Conservation (phyloP, 148 eudicot species). For the Cornus florida region DNA sequence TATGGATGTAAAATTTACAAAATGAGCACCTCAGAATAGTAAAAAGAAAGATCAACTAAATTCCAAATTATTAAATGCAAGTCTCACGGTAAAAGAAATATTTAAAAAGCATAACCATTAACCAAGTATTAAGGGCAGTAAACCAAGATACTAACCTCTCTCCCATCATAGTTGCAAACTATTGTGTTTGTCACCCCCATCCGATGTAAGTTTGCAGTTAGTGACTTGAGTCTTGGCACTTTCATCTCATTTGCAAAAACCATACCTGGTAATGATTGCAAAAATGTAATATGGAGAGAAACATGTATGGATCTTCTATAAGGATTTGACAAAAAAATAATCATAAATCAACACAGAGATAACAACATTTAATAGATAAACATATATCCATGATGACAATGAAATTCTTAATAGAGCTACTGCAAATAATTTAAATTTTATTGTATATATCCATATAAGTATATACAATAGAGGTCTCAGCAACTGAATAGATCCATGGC, state of each 20-base stretch:
- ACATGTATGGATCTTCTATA: not conserved
- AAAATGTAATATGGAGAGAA: not conserved
- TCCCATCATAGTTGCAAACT: constrained; percentile 86
- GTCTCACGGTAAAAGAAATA: not conserved
- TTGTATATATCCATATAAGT: no score
- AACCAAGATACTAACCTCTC: constrained; percentile 59
- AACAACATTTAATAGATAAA: not conserved
- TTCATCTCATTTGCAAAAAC: constrained; percentile 96
- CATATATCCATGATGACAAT: not conserved
- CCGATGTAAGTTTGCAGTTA: constrained; percentile 83
- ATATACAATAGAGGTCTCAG: no score
- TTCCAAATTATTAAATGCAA: not conserved
- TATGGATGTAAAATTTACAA: not conserved
- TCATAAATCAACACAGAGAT: not conserved
- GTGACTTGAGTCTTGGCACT: constrained; percentile 75
- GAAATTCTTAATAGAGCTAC: not conserved
- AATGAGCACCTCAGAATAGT: not conserved
- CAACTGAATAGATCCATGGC: no score
- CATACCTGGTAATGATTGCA: constrained; percentile 45
- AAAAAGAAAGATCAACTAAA: not conserved
- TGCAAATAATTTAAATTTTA: no score
- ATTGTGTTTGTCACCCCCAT: constrained; percentile 96
- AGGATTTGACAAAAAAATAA: not conserved
- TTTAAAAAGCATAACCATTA: not conserved
- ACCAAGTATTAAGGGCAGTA: not conserved